Percentiles rank a stretch among this genome's conserved stretches.
These are phyloP conservation scores for Nephelium lappaceum DNA, from an alignment of 345 rosid species.

Conservation along the genomic window DNA sequence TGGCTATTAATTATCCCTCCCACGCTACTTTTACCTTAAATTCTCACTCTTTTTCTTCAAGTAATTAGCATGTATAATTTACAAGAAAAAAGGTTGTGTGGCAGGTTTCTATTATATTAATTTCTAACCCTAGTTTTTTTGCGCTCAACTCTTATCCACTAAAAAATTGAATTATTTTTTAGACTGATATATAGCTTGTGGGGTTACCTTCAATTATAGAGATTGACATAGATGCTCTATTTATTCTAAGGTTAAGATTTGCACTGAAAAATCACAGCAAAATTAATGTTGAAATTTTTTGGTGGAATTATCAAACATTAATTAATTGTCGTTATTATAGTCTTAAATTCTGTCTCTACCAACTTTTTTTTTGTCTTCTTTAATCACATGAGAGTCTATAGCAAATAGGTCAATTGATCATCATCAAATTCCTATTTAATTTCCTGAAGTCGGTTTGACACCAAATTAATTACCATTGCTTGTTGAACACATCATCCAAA, in stretches of 20 bases:
- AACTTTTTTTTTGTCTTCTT: background rate
- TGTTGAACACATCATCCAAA: background rate
- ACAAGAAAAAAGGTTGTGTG: conserved; percentile 13
- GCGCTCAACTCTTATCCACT: background rate
- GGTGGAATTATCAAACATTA: background rate
- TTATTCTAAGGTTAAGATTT: background rate
- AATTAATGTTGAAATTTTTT: background rate
- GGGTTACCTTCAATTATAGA: background rate
- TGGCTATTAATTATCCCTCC: conserved; percentile 7
- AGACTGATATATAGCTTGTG: background rate
- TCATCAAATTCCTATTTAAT: background rate
- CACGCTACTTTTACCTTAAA: background rate
- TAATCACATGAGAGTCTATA: background rate
- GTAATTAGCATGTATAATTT: conserved; percentile 7
- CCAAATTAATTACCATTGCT: background rate
- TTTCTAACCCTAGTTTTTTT: conserved; percentile 1
- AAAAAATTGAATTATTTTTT: background rate
- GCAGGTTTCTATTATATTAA: background rate
- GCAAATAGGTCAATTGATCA: background rate
- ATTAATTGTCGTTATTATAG: background rate
- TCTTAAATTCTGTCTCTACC: background rate
- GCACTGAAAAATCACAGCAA: background rate
- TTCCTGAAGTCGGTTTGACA: background rate
- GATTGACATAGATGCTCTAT: background rate
- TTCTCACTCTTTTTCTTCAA: conserved; percentile 13